Conservation (phyloP, 1,284 basidiomycete species). For the Malassezia caprae region DNA sequence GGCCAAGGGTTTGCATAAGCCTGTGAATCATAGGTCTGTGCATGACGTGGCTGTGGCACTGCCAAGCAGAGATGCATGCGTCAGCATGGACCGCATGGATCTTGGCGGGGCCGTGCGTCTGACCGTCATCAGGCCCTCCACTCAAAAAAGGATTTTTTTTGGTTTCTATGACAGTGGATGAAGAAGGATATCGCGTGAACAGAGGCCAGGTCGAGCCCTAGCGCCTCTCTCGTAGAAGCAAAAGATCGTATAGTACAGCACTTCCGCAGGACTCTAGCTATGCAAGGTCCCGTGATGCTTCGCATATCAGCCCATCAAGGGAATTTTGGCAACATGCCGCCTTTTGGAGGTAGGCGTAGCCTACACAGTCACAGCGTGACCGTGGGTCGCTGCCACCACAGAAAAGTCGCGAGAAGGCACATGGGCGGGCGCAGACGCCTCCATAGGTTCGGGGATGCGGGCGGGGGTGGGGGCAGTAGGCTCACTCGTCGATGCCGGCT, state of each 20-base stretch:
- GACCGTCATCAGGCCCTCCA: neutral
- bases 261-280: neutral
- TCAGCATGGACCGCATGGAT: no score
- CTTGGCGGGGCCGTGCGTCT: neutral
- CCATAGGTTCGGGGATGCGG: conserved; percentile 2
- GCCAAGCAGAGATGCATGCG: no score
- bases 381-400: conserved; percentile 22
- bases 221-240: neutral
- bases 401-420: conserved; percentile 30
- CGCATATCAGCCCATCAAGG: neutral
- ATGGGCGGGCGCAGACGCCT: conserved; percentile 3
- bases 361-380: conserved; percentile 28
- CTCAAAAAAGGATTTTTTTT: conserved; percentile 1
- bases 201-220: neutral
- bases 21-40: neutral
- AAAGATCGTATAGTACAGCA: neutral
- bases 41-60: neutral
- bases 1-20: neutral
- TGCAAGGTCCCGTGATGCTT: neutral
- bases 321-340: neutral
- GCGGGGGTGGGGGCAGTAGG: conserved; percentile 3
- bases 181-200: neutral
- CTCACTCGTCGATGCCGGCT: neutral
- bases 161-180: neutral
- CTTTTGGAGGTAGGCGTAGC: neutral